A percentile compares a stretch with the other conserved stretches of the same genome.
Conservation (phyloP, 2,329 filamentous ascomycete genomes). For the Xylaria sp. region DNA sequence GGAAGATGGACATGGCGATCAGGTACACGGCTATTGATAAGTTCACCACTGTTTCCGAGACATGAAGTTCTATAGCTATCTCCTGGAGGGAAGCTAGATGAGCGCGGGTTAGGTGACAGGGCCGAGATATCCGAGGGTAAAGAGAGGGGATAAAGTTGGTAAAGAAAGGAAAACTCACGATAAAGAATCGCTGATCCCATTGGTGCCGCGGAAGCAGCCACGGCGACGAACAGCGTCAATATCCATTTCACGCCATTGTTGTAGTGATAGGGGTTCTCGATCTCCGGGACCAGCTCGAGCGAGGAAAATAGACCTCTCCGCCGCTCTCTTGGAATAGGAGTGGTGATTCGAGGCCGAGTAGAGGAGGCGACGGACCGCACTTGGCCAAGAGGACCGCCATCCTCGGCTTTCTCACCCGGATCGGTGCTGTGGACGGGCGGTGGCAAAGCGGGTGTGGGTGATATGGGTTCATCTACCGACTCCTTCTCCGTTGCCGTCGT, state of each 20-base stretch:
- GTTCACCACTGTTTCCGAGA: constrained; percentile 75
- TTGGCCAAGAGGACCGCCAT: constrained; percentile 19
- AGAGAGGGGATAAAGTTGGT: not conserved
- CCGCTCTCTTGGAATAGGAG: constrained; percentile 41
- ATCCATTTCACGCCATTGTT: constrained; percentile 81
- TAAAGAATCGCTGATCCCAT: constrained; percentile 88
- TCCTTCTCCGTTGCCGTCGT: constrained; percentile 27
- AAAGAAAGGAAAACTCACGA: constrained; percentile 62
- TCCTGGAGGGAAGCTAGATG: constrained; percentile 72
- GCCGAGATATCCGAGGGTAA: not conserved
- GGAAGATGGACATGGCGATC: constrained; percentile 85
- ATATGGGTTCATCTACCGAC: constrained; percentile 26
- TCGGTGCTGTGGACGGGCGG: constrained; percentile 29
- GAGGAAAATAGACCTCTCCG: constrained; percentile 79
- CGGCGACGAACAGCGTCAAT: constrained; percentile 80
- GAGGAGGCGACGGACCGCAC: constrained; percentile 36
- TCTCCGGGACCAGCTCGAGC: constrained; percentile 80
- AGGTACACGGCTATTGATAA: constrained; percentile 83
- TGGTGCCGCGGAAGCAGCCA: constrained; percentile 81
- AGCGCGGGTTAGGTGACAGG: not conserved
- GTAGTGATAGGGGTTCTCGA: constrained; percentile 81
- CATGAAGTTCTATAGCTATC: constrained; percentile 70
- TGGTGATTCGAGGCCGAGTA: constrained; percentile 31
- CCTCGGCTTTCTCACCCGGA: constrained; percentile 39
- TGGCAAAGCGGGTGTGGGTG: constrained; percentile 20